Base-by-base conservation (phyloP, 225 moss, liverwort and hornwort genomes). In the Takakia lepidozioides region DNA sequence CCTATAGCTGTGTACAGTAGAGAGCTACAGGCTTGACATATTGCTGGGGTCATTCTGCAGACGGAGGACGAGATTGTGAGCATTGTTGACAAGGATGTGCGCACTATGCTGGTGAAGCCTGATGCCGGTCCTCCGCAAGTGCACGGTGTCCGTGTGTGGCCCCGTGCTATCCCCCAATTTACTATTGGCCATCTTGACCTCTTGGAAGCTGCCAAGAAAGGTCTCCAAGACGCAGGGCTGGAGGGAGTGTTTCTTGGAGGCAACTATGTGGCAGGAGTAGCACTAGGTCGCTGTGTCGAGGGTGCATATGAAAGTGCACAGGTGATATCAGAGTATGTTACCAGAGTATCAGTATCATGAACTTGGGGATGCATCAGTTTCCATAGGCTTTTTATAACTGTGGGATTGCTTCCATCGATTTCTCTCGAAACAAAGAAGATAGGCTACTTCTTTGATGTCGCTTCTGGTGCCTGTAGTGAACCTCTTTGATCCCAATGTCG, bases 241-340 rank as follows among this genome's bases (percentile, higher is more conserved):
- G 85, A 88, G 3, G 98, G 98, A 2, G 62, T 98, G 29, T 83
- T 98, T 49, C 45, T 98, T 51, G 98, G 91, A 43, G 98, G 98
- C 51, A 98, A 98, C 57, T 98, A 91, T 34, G 98, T 98, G 15
- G 87, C 78, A 27, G 91, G 87, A 49, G 98, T 98, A 30, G 87
- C 98, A 37, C 55, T 98, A 22, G 85, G 98, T 55, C 87, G 75
- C 57, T 98, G 91, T 59, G 87, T 98, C 5, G 98, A 91, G 78
- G 85, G 80, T 52, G 90, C 95, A 14, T 90, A 95, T 49, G 95
- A 95, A 65, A 95, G 86, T 46, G 90, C 95, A 16, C 56, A 64
- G 55, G 62, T 68, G 10, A 73, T 91, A 19, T 82, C 91, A 49
- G 43, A 78, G 35, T 93, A 72, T 29, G 57, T 84, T n/a, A 71